A percentile compares a stretch with the other conserved stretches of the same genome.
phyloP scores from a whole-genome alignment of 768 basidiomycete species.

The Mycena vitilis region DNA sequence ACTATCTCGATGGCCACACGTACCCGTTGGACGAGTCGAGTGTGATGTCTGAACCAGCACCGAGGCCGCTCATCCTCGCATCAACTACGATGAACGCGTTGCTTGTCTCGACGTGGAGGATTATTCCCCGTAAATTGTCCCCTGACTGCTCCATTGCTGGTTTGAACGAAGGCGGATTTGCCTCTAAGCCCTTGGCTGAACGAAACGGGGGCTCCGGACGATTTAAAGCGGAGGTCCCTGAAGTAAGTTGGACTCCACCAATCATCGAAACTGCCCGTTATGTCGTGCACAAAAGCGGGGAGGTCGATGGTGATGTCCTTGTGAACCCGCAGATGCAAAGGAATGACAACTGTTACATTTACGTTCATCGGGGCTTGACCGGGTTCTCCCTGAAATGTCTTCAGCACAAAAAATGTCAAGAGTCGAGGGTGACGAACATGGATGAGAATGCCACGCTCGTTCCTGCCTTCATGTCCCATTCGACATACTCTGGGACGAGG shows the following conservation, averaged over 20 bases:
- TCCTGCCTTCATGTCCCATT: conserved; percentile 14
- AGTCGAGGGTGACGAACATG: background rate
- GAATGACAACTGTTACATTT: conserved; percentile 13
- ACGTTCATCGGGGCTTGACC: background rate
- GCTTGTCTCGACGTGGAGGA: conserved; percentile 10
- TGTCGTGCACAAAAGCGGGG: conserved; percentile 11
- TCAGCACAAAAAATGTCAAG: background rate
- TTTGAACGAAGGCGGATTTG: conserved; percentile 13
- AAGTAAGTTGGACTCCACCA: conserved; percentile 23
- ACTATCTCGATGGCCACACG: background rate
- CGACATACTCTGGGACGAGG: conserved; percentile 10
- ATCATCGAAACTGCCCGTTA: conserved; percentile 5
- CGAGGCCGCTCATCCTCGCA: background rate
- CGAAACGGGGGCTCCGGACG: conserved; percentile 5
- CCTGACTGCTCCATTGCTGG: conserved; percentile 5
- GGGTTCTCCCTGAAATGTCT: background rate
- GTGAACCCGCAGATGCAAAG: conserved; percentile 1
- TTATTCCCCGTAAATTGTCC: background rate
- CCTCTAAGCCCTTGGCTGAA: conserved; percentile 3
- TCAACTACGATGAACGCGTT: background rate
- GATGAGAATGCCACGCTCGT: conserved; percentile 17
- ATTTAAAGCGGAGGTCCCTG: conserved; percentile 17
- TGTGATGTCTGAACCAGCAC: conserved; percentile 13
- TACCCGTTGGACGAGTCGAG: conserved; percentile 6
- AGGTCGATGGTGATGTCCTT: conserved; percentile 19